Conservation (phyloP, 2,329 filamentous ascomycete genomes). For the Periglandula ipomoeae region DNA sequence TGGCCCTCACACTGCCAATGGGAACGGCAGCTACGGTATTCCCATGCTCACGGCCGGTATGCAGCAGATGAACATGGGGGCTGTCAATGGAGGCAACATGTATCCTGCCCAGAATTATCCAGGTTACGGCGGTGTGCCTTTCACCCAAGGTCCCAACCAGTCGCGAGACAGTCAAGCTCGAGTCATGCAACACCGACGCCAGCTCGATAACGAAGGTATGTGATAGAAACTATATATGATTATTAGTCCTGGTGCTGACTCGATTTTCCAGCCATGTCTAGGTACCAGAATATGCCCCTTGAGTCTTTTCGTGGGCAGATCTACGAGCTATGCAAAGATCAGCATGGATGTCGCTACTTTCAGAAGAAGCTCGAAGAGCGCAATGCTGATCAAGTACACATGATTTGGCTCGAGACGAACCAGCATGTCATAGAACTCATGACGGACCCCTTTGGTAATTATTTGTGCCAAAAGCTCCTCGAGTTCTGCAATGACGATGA, state of each 20-base stretch:
- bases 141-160: constrained; percentile 38
- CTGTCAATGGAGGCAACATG: constrained; percentile 30
- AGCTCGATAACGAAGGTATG: constrained; percentile 63
- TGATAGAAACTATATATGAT: not conserved
- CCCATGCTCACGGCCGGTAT: constrained; percentile 57
- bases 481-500: constrained; percentile 94
- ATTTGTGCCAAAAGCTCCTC: constrained; percentile 95
- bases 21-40: constrained; percentile 18
- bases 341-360: constrained; percentile 92
- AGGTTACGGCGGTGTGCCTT: constrained; percentile 42
- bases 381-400: constrained; percentile 71
- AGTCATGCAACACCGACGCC: constrained; percentile 65
- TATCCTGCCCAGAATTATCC: constrained; percentile 51
- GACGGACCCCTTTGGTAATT: constrained; percentile 99
- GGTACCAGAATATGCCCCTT: constrained; percentile 74
- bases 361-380: constrained; percentile 96
- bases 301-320: constrained; percentile 77
- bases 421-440: constrained; percentile 93
- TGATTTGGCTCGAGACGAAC: constrained; percentile 92
- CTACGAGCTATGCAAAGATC: constrained; percentile 89
- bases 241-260: constrained; percentile 18
- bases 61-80: constrained; percentile 52
- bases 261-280: constrained; percentile 50
- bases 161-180: constrained; percentile 67
- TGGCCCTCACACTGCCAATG: constrained; percentile 16